A percentile compares a stretch with the other conserved stretches of the same genome.
Evolutionary conservation across 176 grass and related monocot species (phyloP).

Genomic region (Thinopyrum elongatum): DNA sequence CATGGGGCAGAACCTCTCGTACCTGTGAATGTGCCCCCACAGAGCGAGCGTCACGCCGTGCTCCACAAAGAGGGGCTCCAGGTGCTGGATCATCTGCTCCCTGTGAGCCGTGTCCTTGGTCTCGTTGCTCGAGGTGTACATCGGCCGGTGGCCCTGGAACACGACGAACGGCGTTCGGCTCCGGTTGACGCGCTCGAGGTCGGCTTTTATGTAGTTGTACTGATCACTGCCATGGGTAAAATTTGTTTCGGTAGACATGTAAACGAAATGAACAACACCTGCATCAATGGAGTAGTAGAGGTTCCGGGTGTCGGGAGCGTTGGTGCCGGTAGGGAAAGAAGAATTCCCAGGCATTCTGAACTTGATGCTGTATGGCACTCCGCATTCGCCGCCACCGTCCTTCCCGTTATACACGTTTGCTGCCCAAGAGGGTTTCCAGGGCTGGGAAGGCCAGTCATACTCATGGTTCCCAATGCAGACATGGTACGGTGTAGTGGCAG

Average conservation of each 20-base stretch:
- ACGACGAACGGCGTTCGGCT: conserved; percentile 82
- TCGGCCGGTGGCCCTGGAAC: conserved; percentile 93
- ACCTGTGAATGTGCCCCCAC: conserved; percentile 92
- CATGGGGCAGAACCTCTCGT: conserved; percentile 86
- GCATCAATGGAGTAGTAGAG: conserved; percentile 78
- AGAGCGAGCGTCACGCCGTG: conserved; percentile 93
- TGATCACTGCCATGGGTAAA: conserved; percentile 75
- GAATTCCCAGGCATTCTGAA: conserved; percentile 96
- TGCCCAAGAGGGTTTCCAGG: conserved; percentile 80
- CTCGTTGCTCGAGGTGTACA: conserved; percentile 88
- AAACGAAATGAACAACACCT: conserved; percentile 92
- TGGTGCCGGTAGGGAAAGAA: conserved; percentile 56
- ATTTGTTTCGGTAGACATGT: conserved; percentile 88
- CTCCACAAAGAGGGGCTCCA: conserved; percentile 70
- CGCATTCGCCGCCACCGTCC: conserved; percentile 89
- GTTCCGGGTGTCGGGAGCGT: conserved; percentile 69
- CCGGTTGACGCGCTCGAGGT: conserved; percentile 77
- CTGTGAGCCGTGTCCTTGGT: conserved; percentile 44
- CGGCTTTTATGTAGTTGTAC: conserved; percentile 68
- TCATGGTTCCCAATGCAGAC: conserved; percentile 98
- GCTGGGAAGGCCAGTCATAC: conserved; percentile 95
- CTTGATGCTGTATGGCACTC: conserved; percentile 86
- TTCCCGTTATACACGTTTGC: conserved; percentile 38
- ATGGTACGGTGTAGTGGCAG: conserved; percentile 73
- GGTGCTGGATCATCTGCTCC: conserved; percentile 65